A percentile compares a stretch with the other conserved stretches of the same genome.
phyloP scores from a whole-genome alignment of 176 grass and related monocot species.

The Olyra latifolia region DNA sequence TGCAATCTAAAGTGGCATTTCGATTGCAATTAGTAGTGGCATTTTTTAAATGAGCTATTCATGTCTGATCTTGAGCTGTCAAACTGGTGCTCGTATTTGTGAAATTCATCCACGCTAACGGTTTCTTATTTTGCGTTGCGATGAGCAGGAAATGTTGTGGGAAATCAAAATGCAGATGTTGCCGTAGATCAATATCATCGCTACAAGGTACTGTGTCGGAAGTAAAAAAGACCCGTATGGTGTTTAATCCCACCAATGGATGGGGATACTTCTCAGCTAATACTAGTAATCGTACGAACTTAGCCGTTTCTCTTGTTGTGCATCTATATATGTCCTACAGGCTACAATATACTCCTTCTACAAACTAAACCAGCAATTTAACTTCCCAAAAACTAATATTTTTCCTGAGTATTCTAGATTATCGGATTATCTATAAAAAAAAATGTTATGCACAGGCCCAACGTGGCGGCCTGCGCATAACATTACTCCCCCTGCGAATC shows the following conservation, averaged over 20 bases:
- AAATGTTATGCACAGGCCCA: too few relatives aligned
- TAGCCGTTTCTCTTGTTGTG: neutral
- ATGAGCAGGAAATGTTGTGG: conserved; percentile 43
- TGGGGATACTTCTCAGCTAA: neutral
- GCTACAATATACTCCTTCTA: neutral
- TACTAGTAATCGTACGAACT: neutral
- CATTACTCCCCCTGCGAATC: too few relatives aligned
- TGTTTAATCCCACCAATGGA: neutral
- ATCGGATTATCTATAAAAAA: neutral
- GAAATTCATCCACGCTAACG: neutral
- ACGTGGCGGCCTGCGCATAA: too few relatives aligned
- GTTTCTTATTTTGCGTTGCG: neutral
- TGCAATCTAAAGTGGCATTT: neutral
- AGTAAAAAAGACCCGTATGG: neutral
- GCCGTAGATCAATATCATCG: conserved; percentile 66
- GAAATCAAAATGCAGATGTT: conserved; percentile 59
- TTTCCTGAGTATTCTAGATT: neutral
- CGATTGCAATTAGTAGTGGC: too few relatives aligned
- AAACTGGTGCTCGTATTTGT: neutral
- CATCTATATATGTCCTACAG: neutral
- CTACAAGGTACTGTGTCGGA: conserved; percentile 51
- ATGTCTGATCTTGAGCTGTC: conserved; percentile 1
- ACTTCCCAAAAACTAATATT: neutral
- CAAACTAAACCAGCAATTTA: neutral
- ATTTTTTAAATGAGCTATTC: neutral